Percentiles rank a stretch among this genome's conserved stretches.
phyloP scores from a whole-genome alignment of 2,329 filamentous ascomycete species.

The Colletotrichum sp. region DNA sequence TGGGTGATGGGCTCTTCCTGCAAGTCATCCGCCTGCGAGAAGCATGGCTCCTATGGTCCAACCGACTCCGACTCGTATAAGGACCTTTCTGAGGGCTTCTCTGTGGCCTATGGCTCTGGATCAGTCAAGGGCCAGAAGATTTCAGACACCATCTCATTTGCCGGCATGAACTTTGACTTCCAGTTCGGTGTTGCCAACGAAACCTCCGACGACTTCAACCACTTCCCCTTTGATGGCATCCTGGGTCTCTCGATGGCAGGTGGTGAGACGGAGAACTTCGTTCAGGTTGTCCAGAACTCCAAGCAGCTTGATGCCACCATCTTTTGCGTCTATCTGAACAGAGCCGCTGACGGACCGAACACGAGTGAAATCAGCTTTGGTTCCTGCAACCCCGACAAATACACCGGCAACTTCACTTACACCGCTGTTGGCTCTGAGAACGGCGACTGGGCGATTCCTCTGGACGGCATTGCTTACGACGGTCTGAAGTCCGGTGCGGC shows the following conservation, averaged over 20 bases:
- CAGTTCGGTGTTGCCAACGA: conserved; percentile 75
- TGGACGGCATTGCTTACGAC: conserved; percentile 70
- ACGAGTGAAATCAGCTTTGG: conserved; percentile 83
- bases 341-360: conserved; percentile 68
- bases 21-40: conserved; percentile 66
- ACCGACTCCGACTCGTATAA: conserved; percentile 69
- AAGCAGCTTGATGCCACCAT: conserved; percentile 66
- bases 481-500: conserved; percentile 63
- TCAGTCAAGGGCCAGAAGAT: conserved; percentile 70
- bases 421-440: conserved; percentile 54
- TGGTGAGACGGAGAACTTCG: conserved; percentile 67
- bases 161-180: conserved; percentile 66
- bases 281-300: conserved; percentile 64
- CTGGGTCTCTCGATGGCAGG: conserved; percentile 74
- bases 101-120: conserved; percentile 79
- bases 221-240: conserved; percentile 88
- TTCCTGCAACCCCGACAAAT: conserved; percentile 69
- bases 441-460: conserved; percentile 74
- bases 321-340: conserved; percentile 74
- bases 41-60: conserved; percentile 73
- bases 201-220: conserved; percentile 75
- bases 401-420: conserved; percentile 72
- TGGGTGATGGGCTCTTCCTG: conserved; percentile 85
- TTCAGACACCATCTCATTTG: conserved; percentile 71
- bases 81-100: conserved; percentile 58